Percentiles rank a stretch among this genome's conserved stretches.
Conservation (phyloP, 2,329 filamentous ascomycete species). For the Fusarium abutilonis region DNA sequence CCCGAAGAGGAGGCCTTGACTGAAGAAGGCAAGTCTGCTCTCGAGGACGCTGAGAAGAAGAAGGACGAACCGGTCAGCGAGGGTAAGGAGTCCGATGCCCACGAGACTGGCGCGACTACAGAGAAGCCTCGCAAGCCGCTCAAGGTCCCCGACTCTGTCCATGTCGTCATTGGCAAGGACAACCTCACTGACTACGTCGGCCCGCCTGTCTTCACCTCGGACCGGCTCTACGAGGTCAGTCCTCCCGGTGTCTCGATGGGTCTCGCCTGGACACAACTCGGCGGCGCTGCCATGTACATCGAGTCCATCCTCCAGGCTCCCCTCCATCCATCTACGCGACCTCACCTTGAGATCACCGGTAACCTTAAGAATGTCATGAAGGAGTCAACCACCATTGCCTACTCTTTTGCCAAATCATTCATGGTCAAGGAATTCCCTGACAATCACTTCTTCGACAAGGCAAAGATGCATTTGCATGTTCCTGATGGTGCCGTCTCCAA, state of each 20-base stretch:
- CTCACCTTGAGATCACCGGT: conserved; percentile 88
- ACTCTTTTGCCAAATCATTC: conserved; percentile 92
- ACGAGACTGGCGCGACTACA: conserved; percentile 56
- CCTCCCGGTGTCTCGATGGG: conserved; percentile 97
- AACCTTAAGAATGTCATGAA: conserved; percentile 98
- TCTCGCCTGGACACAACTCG: conserved; percentile 97
- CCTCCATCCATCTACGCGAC: conserved; percentile 76
- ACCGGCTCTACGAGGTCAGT: conserved; percentile 92
- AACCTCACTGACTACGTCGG: conserved; percentile 97
- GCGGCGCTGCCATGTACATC: conserved; percentile 94
- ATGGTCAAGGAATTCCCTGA: conserved; percentile 86
- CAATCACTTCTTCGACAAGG: conserved; percentile 96
- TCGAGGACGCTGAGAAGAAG: conserved; percentile 76
- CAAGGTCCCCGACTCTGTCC: conserved; percentile 85
- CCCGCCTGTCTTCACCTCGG: conserved; percentile 93
- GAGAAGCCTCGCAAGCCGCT: conserved; percentile 79
- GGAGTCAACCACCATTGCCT: conserved; percentile 93
- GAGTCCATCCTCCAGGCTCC: conserved; percentile 93
- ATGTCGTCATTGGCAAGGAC: conserved; percentile 85
- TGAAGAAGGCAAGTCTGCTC: conserved; percentile 82
- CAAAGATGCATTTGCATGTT: conserved; percentile 93
- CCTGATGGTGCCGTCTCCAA: conserved; percentile 96
- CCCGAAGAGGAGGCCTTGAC: conserved; percentile 85
- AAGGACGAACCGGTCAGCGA: conserved; percentile 68
- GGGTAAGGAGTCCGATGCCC: conserved; percentile 47